phyloP scores from a whole-genome alignment of 163 green algal species.

The Chlamydomonas reinhardtii region DNA sequence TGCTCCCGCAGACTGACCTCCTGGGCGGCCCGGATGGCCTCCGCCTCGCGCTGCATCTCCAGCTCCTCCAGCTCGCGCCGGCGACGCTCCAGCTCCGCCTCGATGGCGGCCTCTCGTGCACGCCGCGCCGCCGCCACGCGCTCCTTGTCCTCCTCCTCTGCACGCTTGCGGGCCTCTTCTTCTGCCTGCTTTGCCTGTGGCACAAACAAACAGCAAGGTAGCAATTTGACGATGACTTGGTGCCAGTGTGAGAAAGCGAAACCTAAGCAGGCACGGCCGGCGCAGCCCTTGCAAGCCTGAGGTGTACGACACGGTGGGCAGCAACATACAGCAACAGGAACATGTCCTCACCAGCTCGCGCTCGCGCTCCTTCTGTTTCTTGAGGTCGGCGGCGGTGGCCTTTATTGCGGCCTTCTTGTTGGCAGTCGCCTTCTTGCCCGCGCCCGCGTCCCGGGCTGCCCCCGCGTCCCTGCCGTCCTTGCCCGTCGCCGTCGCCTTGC shows the following conservation, averaged over 20 bases:
- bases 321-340: no score
- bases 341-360: conserved; percentile 41
- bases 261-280: no score
- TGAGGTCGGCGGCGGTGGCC: no score
- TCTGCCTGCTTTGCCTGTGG: conserved; percentile 42
- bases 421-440: conserved; percentile 37
- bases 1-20: conserved; percentile 65
- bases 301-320: no score
- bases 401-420: conserved; percentile 51
- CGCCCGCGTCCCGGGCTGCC: background rate
- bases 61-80: conserved; percentile 75
- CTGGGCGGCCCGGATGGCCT: conserved; percentile 61
- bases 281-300: no score
- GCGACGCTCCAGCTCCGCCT: conserved; percentile 79
- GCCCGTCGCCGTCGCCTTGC: conserved; percentile 13
- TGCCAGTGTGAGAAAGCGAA: no score
- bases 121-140: conserved; percentile 55
- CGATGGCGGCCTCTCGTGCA: conserved; percentile 61
- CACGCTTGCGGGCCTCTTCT: conserved; percentile 47
- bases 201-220: no score
- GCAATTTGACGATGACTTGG: no score
- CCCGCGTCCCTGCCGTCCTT: background rate
- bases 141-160: conserved; percentile 61
- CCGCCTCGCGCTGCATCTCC: conserved; percentile 58
- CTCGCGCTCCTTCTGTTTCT: conserved; percentile 50